Evolutionary conservation across 1,284 basidiomycete species (phyloP).

Genomic region (Microbotryum intermedium): DNA sequence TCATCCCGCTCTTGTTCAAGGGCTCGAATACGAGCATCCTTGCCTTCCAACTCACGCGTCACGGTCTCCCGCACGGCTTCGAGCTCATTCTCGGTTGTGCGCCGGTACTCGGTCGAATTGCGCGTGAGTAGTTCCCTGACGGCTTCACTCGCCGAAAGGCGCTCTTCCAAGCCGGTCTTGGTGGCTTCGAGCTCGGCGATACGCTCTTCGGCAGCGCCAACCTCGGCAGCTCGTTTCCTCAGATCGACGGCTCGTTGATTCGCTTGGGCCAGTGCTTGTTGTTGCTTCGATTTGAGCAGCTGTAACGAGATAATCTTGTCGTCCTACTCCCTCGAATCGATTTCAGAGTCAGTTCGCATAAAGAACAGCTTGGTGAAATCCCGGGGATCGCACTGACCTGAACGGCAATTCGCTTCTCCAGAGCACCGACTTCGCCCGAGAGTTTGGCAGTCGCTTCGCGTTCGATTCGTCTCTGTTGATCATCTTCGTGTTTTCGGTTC

Average conservation of each 20-base stretch:
- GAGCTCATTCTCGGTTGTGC: background rate
- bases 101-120: background rate
- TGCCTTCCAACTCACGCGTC: background rate
- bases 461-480: too few relatives aligned
- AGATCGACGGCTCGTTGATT: conserved; percentile 4
- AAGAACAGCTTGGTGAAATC: background rate
- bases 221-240: background rate
- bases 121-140: background rate
- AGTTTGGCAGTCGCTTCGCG: background rate
- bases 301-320: conserved; percentile 4
- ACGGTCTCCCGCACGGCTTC: background rate
- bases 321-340: background rate
- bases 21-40: background rate
- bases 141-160: background rate
- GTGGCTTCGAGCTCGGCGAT: background rate
- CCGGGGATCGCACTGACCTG: background rate
- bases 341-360: background rate
- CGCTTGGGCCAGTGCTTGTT: conserved; percentile 10
- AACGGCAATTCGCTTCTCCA: conserved; percentile 6
- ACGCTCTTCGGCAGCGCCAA: background rate
- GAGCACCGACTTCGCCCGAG: background rate
- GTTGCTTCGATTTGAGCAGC: conserved; percentile 4
- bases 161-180: background rate
- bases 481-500: background rate
- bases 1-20: background rate